Conservation (phyloP, 23 red algal species). For the Gracilaria domingensis region DNA sequence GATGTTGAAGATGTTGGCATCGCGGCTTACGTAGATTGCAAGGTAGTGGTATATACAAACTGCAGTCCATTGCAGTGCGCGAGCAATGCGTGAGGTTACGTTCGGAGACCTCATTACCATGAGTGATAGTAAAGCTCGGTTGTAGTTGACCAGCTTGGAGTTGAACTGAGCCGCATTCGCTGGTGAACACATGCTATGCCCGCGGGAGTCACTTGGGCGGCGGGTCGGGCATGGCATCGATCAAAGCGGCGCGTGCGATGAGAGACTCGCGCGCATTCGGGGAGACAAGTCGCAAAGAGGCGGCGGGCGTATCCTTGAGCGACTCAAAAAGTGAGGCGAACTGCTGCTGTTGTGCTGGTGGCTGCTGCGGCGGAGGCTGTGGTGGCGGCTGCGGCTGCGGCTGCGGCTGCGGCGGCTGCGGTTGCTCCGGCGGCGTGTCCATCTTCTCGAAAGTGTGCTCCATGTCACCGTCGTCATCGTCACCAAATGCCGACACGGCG, state of each 20-base stretch:
- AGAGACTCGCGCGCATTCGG: constrained; percentile 17
- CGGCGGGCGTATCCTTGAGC: constrained; percentile 22
- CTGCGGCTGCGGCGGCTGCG: not conserved
- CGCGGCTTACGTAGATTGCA: constrained; percentile 19
- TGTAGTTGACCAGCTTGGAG: too few species aligned
- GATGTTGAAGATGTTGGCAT: constrained; percentile 6
- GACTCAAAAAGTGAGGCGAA: constrained; percentile 4
- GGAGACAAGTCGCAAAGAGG: constrained; percentile 21
- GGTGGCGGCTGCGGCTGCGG: not conserved
- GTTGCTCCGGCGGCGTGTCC: too few species aligned
- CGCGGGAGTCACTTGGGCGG: not conserved
- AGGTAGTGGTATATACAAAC: constrained; percentile 5
- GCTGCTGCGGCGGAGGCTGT: not conserved
- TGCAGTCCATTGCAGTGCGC: not conserved
- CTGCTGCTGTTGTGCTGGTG: not conserved
- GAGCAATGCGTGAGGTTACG: not conserved
- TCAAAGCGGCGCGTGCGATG: constrained; percentile 15
- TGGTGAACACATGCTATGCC: too few species aligned
- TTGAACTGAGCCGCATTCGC: too few species aligned
- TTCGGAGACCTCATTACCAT: too few species aligned
- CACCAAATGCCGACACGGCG: not conserved
- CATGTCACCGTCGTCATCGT: too few species aligned
- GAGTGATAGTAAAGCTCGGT: too few species aligned
- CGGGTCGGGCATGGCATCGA: constrained; percentile 14
- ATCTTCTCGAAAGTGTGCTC: too few species aligned